Evolutionary conservation across 495 filamentous ascomycete genomes (phyloP).

Genomic region (Aspergillus cavernicola): DNA sequence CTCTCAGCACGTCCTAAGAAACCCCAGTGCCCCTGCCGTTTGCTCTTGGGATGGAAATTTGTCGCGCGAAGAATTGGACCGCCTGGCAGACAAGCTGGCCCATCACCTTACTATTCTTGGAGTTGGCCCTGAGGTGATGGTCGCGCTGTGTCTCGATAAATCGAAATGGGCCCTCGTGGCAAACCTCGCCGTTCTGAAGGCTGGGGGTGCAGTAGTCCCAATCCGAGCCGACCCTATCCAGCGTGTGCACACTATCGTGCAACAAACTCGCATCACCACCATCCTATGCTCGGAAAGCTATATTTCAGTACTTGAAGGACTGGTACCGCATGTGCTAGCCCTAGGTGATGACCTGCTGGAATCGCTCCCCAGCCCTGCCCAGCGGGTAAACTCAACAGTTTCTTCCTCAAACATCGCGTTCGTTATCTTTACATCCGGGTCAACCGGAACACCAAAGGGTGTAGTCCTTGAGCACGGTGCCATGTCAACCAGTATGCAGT

Average conservation of each 20-base stretch:
- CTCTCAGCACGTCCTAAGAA: neutral
- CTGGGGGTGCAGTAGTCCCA: constrained; percentile 28
- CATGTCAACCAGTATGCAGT: constrained; percentile 24
- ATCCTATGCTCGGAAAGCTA: constrained; percentile 21
- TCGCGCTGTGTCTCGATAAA: constrained; percentile 52
- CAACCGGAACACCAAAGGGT: constrained; percentile 38
- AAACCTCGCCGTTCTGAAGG: constrained; percentile 32
- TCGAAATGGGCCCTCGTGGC: constrained; percentile 41
- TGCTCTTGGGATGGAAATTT: constrained; percentile 28
- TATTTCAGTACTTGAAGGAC: neutral
- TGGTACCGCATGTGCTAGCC: constrained; percentile 2
- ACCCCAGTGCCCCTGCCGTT: neutral
- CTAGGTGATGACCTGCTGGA: neutral
- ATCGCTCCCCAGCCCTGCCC: neutral
- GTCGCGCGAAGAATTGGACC: constrained; percentile 30
- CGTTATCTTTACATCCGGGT: constrained; percentile 37
- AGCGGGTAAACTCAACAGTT: neutral
- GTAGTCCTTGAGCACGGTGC: constrained; percentile 42
- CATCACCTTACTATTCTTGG: constrained; percentile 24
- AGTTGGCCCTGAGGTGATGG: constrained; percentile 35
- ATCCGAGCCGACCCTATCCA: constrained; percentile 23
- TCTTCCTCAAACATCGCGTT: constrained; percentile 3
- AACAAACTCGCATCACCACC: constrained; percentile 22
- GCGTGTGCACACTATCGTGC: constrained; percentile 27
- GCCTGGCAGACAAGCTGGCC: constrained; percentile 30